Conservation (phyloP, 148 eudicot genomes). For the Arbutus unedo region DNA sequence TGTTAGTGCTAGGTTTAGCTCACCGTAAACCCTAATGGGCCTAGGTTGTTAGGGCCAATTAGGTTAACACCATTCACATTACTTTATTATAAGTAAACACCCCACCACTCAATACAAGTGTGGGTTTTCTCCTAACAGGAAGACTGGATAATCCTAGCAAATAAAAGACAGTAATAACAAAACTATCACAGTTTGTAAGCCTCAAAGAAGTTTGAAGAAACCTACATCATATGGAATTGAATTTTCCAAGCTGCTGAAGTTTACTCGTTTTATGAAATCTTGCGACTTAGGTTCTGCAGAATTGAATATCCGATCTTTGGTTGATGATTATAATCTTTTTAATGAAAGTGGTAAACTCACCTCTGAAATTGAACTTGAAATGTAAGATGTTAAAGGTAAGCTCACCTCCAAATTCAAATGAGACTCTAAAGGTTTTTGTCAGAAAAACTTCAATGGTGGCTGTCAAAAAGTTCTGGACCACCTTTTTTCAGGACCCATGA, state of each 20-base stretch:
- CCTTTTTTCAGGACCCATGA: background rate
- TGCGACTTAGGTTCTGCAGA: background rate
- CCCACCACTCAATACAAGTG: too few species aligned
- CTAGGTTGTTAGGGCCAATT: too few species aligned
- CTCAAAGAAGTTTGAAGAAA: background rate
- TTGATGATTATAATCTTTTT: background rate
- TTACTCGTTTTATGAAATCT: background rate
- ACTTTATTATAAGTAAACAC: too few species aligned
- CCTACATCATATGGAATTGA: background rate
- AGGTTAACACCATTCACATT: too few species aligned
- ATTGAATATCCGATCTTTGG: background rate
- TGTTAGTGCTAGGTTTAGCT: background rate
- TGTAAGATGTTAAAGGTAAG: background rate
- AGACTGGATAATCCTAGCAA: background rate
- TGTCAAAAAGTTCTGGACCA: background rate
- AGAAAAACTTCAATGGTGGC: background rate
- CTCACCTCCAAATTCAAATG: background rate
- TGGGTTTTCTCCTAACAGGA: background rate
- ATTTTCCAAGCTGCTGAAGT: background rate
- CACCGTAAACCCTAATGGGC: too few species aligned
- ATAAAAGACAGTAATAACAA: background rate
- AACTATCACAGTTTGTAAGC: background rate
- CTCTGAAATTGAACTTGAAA: background rate
- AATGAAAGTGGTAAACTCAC: slow-evolving; percentile 2
- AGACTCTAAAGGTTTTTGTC: background rate